Conservation (phyloP, 192 early-diverging fungal genomes). For the Chytriomyces sp. region DNA sequence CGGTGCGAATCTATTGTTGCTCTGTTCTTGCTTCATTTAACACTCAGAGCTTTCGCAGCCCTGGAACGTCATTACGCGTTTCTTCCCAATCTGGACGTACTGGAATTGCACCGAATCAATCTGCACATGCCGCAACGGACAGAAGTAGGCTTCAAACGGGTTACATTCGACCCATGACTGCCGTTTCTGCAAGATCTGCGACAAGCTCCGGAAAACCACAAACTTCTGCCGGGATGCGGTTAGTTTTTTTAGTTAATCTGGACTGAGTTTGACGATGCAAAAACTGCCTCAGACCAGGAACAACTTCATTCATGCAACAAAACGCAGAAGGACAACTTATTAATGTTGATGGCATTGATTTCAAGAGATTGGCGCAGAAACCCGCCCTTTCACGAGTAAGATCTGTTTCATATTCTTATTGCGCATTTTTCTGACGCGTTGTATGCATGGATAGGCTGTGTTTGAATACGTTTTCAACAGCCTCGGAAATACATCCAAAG, state of each 20-base stretch:
- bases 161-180: slow-evolving; percentile 20
- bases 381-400: slow-evolving; percentile 19
- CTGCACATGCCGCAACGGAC: not conserved
- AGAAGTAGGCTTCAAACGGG: slow-evolving; percentile 1
- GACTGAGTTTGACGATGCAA: slow-evolving; percentile 1
- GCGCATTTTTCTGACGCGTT: not conserved
- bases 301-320: slow-evolving; percentile 13
- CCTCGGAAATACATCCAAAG: slow-evolving; percentile 10
- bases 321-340: slow-evolving; percentile 10
- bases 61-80: not conserved
- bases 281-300: not conserved
- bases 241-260: not conserved
- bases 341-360: slow-evolving; percentile 12
- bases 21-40: not conserved
- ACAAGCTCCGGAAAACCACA: too few species aligned
- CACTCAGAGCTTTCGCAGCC: not conserved
- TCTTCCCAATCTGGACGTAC: not conserved
- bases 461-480: slow-evolving; percentile 31
- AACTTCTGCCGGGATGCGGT: not conserved
- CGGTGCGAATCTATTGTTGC: too few species aligned
- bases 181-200: not conserved
- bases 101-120: not conserved
- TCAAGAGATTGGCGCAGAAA: slow-evolving; percentile 1
- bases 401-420: too few species aligned
- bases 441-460: too few species aligned